Percentiles rank a stretch among this genome's conserved stretches.
These are phyloP conservation scores for Ophiostoma quercus DNA, from an alignment of 2,329 filamentous ascomycete species.

Conservation along the genomic window DNA sequence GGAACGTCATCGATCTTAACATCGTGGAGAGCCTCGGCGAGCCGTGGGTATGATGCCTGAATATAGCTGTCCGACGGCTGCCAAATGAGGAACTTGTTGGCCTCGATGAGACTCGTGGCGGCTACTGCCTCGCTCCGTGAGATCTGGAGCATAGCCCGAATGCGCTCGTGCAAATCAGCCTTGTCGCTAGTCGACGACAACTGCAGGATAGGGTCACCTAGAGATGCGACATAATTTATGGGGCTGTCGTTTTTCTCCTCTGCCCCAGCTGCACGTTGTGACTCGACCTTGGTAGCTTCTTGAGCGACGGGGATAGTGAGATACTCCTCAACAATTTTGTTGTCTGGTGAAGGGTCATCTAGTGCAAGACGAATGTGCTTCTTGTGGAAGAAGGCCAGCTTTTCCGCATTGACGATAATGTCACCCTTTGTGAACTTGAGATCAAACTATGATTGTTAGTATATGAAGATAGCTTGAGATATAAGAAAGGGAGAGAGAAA, in stretches of 20 bases:
- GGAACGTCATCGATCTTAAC: slow-evolving; percentile 16
- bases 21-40: slow-evolving; percentile 1
- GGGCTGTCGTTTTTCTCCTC: neutral
- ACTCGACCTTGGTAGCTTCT: slow-evolving; percentile 26
- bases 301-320: slow-evolving; percentile 28
- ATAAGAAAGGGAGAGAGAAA: neutral
- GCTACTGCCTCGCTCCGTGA: slow-evolving; percentile 24
- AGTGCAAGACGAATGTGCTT: slow-evolving; percentile 30
- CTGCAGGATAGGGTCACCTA: slow-evolving; percentile 18
- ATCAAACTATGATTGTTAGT: slow-evolving; percentile 54
- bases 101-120: slow-evolving; percentile 23
- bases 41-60: slow-evolving; percentile 10
- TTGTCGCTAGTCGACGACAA: neutral
- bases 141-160: slow-evolving; percentile 25
- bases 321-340: slow-evolving; percentile 23
- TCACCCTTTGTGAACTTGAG: slow-evolving; percentile 89
- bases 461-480: neutral
- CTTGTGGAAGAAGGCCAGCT: slow-evolving; percentile 72
- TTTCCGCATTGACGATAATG: slow-evolving; percentile 73
- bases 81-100: slow-evolving; percentile 32
- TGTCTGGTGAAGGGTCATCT: slow-evolving; percentile 20
- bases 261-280: slow-evolving; percentile 1
- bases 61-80: slow-evolving; percentile 22
- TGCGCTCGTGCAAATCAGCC: slow-evolving; percentile 5
- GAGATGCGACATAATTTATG: neutral